Evolutionary conservation across 2,329 filamentous ascomycete genomes (phyloP).

Genomic region (Fusarium pseudocircinatum): DNA sequence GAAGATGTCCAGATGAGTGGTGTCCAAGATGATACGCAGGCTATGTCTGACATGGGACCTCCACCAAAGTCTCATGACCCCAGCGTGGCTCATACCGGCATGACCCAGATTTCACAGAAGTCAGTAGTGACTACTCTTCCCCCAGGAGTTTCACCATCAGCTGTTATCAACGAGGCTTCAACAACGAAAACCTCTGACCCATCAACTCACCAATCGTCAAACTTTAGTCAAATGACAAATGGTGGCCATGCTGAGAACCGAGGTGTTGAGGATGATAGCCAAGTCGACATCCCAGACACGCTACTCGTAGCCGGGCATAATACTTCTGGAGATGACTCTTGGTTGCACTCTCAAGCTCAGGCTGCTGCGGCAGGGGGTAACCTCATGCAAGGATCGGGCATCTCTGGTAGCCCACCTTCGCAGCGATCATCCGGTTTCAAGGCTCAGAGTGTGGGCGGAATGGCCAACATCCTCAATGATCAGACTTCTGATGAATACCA

Average conservation of each 20-base stretch:
- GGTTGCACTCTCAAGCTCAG: constrained; percentile 68
- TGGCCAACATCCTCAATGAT: constrained; percentile 54
- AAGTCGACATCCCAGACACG: constrained; percentile 64
- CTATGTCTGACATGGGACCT: constrained; percentile 62
- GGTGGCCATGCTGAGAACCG: constrained; percentile 63
- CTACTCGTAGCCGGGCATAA: constrained; percentile 57
- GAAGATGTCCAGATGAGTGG: constrained; percentile 68
- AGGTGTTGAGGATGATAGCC: constrained; percentile 45
- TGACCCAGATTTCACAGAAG: constrained; percentile 70
- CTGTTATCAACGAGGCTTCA: constrained; percentile 82
- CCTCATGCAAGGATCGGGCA: constrained; percentile 38
- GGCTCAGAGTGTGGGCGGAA: constrained; percentile 41
- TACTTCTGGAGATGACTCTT: constrained; percentile 62
- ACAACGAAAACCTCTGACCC: constrained; percentile 89
- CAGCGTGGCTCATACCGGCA: constrained; percentile 55
- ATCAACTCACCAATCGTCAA: constrained; percentile 70
- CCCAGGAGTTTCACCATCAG: constrained; percentile 66
- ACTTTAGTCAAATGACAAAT: constrained; percentile 76
- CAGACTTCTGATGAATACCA: constrained; percentile 49
- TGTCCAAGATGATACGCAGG: constrained; percentile 58
- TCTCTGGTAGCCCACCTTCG: constrained; percentile 51
- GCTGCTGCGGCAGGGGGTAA: constrained; percentile 58
- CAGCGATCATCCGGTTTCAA: constrained; percentile 48
- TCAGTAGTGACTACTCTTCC: constrained; percentile 69
- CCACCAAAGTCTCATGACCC: constrained; percentile 54